Base-by-base conservation (phyloP, 352 stramenopile species). In the Hyphochytrium catenoides region DNA sequence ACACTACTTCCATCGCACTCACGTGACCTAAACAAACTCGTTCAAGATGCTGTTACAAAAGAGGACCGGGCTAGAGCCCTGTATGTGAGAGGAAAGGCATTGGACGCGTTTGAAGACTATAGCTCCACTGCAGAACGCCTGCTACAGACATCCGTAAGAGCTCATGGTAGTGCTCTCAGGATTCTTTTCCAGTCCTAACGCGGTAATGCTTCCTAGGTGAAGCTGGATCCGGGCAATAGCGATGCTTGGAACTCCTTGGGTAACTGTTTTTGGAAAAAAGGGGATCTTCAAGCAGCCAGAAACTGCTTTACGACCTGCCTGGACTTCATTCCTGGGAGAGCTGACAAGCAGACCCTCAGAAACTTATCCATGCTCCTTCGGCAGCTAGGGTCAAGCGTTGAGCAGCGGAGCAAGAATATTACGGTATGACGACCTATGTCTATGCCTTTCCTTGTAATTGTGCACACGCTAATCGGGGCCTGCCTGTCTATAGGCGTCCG, bases 221-320 rank as follows among this genome's bases (percentile, higher is more conserved):
- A 43, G 26, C 28, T 43, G 3, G 36, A 43, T 36, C 36, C 36
- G n/a, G 35, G 36, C 26, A 43, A 43, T 23, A 17, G 29, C 4
- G 36, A 43, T 22, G 21, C 30, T 15, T 43, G 36, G 36, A 31
- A 37, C 4, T 29, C 26, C 3, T 31, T 43, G 16, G 36, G 36
- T 2, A 43, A 43, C 26, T 43, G 36, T 15, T 43, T 43, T 2
- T 43, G 36, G 36, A 43, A 43, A 16, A 43, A 43, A 22, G 36
- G 36, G 11, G 36, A 43, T 15, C 16, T 43, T 28, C 1, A 32
- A 3, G 5, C 25, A 7, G 36, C 36, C 1, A 43, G 37, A 15
- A 36, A 25, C 26, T 43, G 36, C 26, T 43, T 43, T 43, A 31
- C 35, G 21, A 36, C 27, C 14, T 43, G 36, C 18, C 21, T 43